Evolutionary conservation across 768 basidiomycete species (phyloP).

Genomic region (Tulasnella calospora): DNA sequence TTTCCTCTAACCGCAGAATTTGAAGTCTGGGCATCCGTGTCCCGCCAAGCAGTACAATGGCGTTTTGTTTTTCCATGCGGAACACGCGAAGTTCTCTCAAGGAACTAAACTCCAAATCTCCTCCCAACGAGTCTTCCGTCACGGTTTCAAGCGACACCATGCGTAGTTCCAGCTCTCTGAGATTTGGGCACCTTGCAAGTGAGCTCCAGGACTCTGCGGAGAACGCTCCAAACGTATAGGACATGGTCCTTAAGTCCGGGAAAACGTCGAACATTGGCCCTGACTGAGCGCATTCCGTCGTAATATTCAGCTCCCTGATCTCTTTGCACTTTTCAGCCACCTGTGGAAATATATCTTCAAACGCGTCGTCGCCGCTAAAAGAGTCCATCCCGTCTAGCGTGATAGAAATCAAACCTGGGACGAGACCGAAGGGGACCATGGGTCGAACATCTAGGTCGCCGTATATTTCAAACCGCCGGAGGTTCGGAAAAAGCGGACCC

Average conservation of each 20-base stretch:
- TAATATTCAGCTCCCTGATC: not conserved
- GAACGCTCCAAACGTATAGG: not conserved
- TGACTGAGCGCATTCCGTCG: not conserved
- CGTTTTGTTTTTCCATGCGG: not conserved
- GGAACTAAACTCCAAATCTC: not conserved
- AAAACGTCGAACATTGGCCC: not conserved
- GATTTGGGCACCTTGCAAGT: not conserved
- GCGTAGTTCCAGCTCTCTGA: not conserved
- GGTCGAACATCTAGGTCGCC: not conserved
- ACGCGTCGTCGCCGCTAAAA: not conserved
- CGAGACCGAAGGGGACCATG: not conserved
- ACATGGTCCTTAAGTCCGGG: not conserved
- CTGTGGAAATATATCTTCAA: not conserved
- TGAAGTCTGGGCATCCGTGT: not conserved
- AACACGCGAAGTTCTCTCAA: not conserved
- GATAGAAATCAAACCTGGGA: not conserved
- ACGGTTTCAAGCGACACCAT: not conserved
- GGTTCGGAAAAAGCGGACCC: not conserved
- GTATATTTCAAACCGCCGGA: not conserved
- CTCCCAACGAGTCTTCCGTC: not conserved
- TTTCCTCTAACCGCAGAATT: not conserved
- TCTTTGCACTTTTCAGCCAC: not conserved
- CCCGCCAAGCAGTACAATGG: not conserved
- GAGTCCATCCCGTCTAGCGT: not conserved
- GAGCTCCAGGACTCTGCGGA: not conserved